Conservation (phyloP, 805 yeast species). For the Candida qinlingensis region DNA sequence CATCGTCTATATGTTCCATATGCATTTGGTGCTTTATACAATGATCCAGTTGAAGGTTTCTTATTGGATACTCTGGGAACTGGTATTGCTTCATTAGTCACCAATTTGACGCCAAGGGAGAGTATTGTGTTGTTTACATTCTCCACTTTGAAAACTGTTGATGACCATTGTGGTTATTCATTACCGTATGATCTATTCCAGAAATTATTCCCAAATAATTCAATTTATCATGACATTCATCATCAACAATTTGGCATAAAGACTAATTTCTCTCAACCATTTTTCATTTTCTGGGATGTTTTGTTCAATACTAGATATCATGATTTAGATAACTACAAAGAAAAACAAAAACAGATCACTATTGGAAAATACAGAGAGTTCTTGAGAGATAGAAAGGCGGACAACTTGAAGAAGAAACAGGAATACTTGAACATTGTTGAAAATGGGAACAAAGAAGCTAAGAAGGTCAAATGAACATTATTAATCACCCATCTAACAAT, state of each 20-base stretch:
- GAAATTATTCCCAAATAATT: constrained; percentile 85
- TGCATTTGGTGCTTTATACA: constrained; percentile 94
- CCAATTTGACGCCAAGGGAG: constrained; percentile 72
- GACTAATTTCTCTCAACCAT: constrained; percentile 92
- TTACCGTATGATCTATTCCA: constrained; percentile 92
- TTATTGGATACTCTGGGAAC: constrained; percentile 89
- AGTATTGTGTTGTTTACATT: constrained; percentile 68
- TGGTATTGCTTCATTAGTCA: constrained; percentile 66
- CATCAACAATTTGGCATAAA: constrained; percentile 96
- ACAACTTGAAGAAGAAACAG: constrained; percentile 24
- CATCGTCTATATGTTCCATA: constrained; percentile 93
- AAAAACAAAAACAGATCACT: constrained; percentile 61
- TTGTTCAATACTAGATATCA: constrained; percentile 66
- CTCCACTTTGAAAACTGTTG: constrained; percentile 94
- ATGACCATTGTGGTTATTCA: constrained; percentile 98
- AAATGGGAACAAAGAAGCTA: background rate
- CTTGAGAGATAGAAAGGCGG: constrained; percentile 33
- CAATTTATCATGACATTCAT: constrained; percentile 95
- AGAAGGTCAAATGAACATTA: background rate
- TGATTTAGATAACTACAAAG: constrained; percentile 57
- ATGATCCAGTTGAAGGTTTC: constrained; percentile 92
- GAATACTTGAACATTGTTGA: constrained; percentile 6
- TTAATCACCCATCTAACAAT: too few relatives aligned
- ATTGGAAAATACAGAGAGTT: constrained; percentile 61
- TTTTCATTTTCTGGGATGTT: constrained; percentile 90